Conservation (phyloP, 441 rosid species). For the Flueggea neowawraea region DNA sequence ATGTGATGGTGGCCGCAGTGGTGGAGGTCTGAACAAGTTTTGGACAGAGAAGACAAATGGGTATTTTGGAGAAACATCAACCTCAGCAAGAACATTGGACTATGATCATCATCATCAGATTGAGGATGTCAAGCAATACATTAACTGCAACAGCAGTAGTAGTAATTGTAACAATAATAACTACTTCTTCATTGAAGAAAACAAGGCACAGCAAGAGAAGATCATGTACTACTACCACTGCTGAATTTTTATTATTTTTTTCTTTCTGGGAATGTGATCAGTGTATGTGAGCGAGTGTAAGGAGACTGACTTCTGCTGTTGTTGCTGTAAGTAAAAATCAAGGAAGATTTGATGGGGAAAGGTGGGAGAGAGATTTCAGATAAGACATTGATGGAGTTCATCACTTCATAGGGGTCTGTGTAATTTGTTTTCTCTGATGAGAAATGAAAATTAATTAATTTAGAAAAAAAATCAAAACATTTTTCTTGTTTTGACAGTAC, state of each 20-base stretch:
- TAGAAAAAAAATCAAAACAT: constrained; percentile 16
- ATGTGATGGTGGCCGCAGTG: constrained; percentile 2
- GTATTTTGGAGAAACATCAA: constrained; percentile 18
- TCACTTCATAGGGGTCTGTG: constrained; percentile 31
- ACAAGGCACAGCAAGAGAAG: constrained; percentile 37
- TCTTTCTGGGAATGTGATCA: neutral
- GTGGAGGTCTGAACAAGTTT: constrained; percentile 19
- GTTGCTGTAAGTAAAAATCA: constrained; percentile 46
- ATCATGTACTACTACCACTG: constrained; percentile 33
- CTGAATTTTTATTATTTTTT: neutral
- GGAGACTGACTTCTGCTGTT: no score
- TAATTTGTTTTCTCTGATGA: constrained; percentile 5
- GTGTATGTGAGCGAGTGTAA: neutral
- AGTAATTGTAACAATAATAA: constrained; percentile 5
- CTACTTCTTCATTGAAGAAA: constrained; percentile 30
- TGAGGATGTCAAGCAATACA: constrained; percentile 48
- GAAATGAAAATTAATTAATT: constrained; percentile 3
- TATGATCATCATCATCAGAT: constrained; percentile 12
- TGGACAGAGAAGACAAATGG: constrained; percentile 17
- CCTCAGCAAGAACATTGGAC: constrained; percentile 3
- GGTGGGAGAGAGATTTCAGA: constrained; percentile 34
- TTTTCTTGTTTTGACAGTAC: constrained; percentile 41
- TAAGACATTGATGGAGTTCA: constrained; percentile 28
- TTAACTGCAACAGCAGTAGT: constrained; percentile 19
- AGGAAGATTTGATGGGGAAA: constrained; percentile 73